A percentile compares a stretch with the other conserved stretches of the same genome.
Evolutionary conservation across 371 early-diverging fungal genomes (phyloP).

Genomic region (Rhizopus microsporus): DNA sequence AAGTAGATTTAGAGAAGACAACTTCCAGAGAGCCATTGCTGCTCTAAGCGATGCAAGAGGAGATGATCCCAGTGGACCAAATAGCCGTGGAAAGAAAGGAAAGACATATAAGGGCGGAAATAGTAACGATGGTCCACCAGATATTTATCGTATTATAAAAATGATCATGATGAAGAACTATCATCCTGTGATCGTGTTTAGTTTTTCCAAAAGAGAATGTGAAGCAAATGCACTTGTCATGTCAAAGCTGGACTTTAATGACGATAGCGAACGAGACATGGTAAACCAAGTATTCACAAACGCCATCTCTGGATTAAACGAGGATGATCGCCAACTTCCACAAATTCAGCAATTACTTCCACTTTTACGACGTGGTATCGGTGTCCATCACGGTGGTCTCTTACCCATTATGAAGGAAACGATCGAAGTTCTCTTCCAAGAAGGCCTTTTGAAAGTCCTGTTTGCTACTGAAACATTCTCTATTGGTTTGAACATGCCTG

Average conservation of each 20-base stretch:
- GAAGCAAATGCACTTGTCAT: conserved; percentile 92
- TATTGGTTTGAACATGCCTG: conserved; percentile 99
- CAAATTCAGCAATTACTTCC: conserved; percentile 97
- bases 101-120: conserved; percentile 57
- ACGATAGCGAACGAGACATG: conserved; percentile 86
- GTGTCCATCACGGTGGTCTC: conserved; percentile 99
- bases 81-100: conserved; percentile 36
- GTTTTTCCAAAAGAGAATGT: conserved; percentile 97
- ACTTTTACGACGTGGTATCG: conserved; percentile 95
- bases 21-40: conserved; percentile 89
- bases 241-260: conserved; percentile 94
- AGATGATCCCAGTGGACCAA: conserved; percentile 49
- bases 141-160: conserved; percentile 92
- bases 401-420: conserved; percentile 99
- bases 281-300: conserved; percentile 90
- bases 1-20: conserved; percentile 91
- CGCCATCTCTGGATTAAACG: conserved; percentile 87
- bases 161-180: conserved; percentile 94
- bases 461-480: conserved; percentile 99
- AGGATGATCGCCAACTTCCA: conserved; percentile 94
- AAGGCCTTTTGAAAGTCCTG: conserved; percentile 96
- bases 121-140: conserved; percentile 67
- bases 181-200: conserved; percentile 99
- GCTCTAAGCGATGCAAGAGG: conserved; percentile 68
- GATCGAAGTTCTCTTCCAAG: conserved; percentile 99